phyloP scores from a whole-genome alignment of 2,329 filamentous ascomycete genomes.

The Fusarium concolor region DNA sequence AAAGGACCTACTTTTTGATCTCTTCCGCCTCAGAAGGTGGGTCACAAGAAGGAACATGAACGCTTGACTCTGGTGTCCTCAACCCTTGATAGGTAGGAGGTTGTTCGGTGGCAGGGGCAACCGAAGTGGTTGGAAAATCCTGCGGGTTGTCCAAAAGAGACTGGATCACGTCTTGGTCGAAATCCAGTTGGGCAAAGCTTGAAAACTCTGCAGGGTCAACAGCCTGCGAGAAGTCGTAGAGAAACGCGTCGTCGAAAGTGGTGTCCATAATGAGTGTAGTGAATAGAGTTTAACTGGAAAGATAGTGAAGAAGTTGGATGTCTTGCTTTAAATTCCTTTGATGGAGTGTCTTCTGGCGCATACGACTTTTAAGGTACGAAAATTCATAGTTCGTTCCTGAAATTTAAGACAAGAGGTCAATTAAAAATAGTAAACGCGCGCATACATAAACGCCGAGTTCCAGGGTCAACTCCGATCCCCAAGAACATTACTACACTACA shows the following conservation, averaged over 20 bases:
- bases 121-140: neutral
- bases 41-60: neutral
- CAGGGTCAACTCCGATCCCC: neutral
- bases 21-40: neutral
- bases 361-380: neutral
- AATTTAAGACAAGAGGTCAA: neutral
- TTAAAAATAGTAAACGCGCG: conserved; percentile 8
- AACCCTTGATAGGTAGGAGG: neutral
- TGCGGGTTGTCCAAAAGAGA: neutral
- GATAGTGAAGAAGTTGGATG: neutral
- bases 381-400: neutral
- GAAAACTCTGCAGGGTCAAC: neutral
- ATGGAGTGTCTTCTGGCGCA: neutral
- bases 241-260: neutral
- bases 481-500: neutral
- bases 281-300: neutral
- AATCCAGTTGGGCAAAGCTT: neutral
- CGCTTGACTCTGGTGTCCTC: neutral
- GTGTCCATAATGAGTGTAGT: conserved; percentile 1
- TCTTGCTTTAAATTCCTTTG: neutral
- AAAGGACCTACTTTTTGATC: neutral
- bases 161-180: neutral
- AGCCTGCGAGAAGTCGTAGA: conserved; percentile 11
- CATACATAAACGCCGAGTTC: conserved; percentile 10
- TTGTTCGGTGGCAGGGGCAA: neutral